Percentiles rank a stretch among this genome's conserved stretches.
Evolutionary conservation across 495 filamentous ascomycete species (phyloP).

Genomic region (Neurospora cerealis): DNA sequence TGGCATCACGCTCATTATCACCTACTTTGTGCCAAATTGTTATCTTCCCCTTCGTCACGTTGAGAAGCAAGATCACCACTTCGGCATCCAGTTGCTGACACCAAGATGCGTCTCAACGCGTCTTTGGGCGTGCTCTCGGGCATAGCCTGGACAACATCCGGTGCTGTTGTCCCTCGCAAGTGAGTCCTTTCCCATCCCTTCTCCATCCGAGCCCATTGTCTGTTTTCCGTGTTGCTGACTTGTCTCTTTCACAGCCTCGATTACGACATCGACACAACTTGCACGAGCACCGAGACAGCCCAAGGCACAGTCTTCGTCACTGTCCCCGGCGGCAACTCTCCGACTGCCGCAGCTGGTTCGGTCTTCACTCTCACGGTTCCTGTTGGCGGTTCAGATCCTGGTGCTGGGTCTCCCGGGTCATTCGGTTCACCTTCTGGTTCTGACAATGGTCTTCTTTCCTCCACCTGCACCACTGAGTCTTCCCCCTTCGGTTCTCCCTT

Average conservation of each 20-base stretch:
- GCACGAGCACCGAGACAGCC: slow-evolving; percentile 10
- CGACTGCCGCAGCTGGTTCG: slow-evolving; percentile 7
- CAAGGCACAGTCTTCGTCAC: slow-evolving; percentile 28
- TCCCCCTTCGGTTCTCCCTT: slow-evolving; percentile 9
- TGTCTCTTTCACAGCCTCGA: slow-evolving; percentile 1
- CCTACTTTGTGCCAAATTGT: slow-evolving; percentile 6
- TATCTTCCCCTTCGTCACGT: background rate
- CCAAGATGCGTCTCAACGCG: slow-evolving; percentile 19
- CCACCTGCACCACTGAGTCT: background rate
- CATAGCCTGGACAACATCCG: slow-evolving; percentile 11
- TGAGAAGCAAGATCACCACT: background rate
- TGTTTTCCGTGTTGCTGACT: slow-evolving; percentile 3
- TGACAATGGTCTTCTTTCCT: slow-evolving; percentile 10
- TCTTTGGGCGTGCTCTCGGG: slow-evolving; percentile 12
- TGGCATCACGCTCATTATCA: slow-evolving; percentile 10
- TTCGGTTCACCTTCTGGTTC: slow-evolving; percentile 18
- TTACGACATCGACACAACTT: slow-evolving; percentile 9
- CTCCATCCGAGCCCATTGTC: background rate
- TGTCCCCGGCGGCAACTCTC: slow-evolving; percentile 10
- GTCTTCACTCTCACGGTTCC: slow-evolving; percentile 17
- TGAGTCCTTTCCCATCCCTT: slow-evolving; percentile 3
- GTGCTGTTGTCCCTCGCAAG: slow-evolving; percentile 14
- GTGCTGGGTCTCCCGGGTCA: slow-evolving; percentile 2
- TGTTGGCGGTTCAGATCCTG: background rate
- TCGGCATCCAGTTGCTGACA: background rate